Percentiles rank a stretch among this genome's conserved stretches.
phyloP scores from a whole-genome alignment of 1,284 basidiomycete species.

The Tremellales sp. region DNA sequence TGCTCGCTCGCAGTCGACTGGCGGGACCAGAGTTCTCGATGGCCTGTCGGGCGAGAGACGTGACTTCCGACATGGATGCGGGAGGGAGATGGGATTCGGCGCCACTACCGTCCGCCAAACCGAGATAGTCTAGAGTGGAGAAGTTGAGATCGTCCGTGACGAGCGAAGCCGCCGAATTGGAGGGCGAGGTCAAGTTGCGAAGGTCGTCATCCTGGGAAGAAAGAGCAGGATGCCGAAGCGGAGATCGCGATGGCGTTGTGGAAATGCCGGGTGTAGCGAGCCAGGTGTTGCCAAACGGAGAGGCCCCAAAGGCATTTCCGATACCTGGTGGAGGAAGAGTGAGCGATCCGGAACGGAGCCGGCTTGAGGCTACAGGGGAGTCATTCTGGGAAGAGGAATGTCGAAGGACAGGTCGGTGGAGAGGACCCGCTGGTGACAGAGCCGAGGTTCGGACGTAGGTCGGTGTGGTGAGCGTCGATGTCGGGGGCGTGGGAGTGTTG shows the following conservation, averaged over 20 bases:
- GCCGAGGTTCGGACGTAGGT: conserved; percentile 31
- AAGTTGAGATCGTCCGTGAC: conserved; percentile 80
- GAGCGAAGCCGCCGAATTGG: conserved; percentile 61
- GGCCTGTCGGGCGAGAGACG: conserved; percentile 79
- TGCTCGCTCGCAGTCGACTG: conserved; percentile 76
- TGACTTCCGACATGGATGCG: conserved; percentile 76
- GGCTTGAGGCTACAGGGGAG: conserved; percentile 58
- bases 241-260: conserved; percentile 22
- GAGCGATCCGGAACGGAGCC: conserved; percentile 82
- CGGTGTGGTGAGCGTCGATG: conserved; percentile 10
- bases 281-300: conserved; percentile 84
- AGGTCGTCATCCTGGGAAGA: conserved; percentile 60
- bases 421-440: conserved; percentile 34
- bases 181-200: conserved; percentile 59
- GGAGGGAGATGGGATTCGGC: conserved; percentile 53
- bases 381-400: conserved; percentile 62
- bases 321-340: conserved; percentile 67
- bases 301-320: conserved; percentile 80
- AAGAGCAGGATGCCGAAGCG: conserved; percentile 23
- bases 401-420: conserved; percentile 63
- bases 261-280: conserved; percentile 55
- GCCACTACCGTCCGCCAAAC: conserved; percentile 66
- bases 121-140: conserved; percentile 90
- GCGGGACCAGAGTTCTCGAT: conserved; percentile 64
- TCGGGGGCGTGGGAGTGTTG: conserved; percentile 10